These are phyloP conservation scores for Metschnikowia picachoensis DNA, from an alignment of 805 yeast genomes.

Conservation along the genomic window DNA sequence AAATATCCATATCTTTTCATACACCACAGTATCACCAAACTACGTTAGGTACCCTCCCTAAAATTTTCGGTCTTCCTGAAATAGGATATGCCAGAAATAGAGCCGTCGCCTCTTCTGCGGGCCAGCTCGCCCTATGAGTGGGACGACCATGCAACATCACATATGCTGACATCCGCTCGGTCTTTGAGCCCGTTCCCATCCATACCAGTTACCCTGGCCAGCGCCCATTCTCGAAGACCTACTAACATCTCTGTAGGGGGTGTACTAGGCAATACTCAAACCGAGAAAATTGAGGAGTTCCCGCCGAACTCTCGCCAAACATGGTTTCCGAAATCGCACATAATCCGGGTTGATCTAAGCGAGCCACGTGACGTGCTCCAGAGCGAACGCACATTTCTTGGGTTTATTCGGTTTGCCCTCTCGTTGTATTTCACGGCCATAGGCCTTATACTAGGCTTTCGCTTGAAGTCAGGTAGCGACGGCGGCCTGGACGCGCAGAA, in stretches of 20 bases:
- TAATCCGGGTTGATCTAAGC: conserved; percentile 13
- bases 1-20: no score
- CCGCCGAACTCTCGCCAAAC: background rate
- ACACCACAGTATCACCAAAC: no score
- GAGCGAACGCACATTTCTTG: conserved; percentile 49
- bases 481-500: background rate
- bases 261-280: background rate
- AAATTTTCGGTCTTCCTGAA: no score
- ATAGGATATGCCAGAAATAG: no score
- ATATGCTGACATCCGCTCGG: background rate
- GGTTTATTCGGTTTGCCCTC: conserved; percentile 45
- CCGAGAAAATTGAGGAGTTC: background rate
- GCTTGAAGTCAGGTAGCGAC: conserved; percentile 25
- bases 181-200: background rate
- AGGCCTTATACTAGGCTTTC: conserved; percentile 44
- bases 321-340: conserved; percentile 13
- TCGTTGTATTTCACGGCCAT: conserved; percentile 45
- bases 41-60: no score
- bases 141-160: no score
- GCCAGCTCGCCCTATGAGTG: no score
- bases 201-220: background rate
- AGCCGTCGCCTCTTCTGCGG: no score
- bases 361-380: conserved; percentile 55
- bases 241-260: conserved; percentile 1
- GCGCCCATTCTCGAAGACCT: background rate